Evolutionary conservation across 2,329 filamentous ascomycete species (phyloP).

Genomic region (Emmonsiellopsis sp.): DNA sequence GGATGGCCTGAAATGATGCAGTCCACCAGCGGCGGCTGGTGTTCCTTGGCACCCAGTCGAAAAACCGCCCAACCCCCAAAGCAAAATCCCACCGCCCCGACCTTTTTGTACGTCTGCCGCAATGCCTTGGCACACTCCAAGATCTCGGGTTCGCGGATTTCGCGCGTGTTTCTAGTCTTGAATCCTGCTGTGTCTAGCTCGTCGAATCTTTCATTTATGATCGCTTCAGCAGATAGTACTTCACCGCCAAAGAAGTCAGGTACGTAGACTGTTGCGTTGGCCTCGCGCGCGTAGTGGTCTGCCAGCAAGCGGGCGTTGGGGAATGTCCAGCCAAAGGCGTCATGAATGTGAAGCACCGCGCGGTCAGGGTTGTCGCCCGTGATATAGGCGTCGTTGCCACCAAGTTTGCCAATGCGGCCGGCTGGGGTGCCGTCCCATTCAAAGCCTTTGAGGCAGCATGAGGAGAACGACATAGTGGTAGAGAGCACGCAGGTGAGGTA

Average conservation of each 20-base stretch:
- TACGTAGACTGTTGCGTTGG: constrained; percentile 38
- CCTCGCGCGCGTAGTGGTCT: constrained; percentile 38
- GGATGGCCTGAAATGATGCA: constrained; percentile 39
- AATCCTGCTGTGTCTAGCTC: background rate
- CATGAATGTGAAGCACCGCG: constrained; percentile 30
- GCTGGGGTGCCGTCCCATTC: constrained; percentile 32
- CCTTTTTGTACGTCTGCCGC: constrained; percentile 17
- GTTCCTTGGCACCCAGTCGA: constrained; percentile 34
- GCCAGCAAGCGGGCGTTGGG: constrained; percentile 37
- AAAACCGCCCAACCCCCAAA: constrained; percentile 45
- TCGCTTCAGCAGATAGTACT: background rate
- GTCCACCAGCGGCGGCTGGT: constrained; percentile 34
- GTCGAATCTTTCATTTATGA: background rate
- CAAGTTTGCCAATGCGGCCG: constrained; percentile 25
- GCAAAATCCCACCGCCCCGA: constrained; percentile 42
- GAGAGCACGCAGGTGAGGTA: background rate
- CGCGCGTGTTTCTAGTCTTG: constrained; percentile 15
- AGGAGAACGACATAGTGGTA: background rate
- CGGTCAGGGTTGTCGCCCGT: constrained; percentile 24
- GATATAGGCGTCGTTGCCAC: constrained; percentile 27
- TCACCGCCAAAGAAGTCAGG: constrained; percentile 18
- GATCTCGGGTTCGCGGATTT: constrained; percentile 30
- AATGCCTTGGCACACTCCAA: constrained; percentile 26
- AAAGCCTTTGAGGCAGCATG: constrained; percentile 24
- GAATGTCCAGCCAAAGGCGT: constrained; percentile 38